Conservation (phyloP, 2,329 filamentous ascomycete genomes). For the Arthrobotrys megalospora region DNA sequence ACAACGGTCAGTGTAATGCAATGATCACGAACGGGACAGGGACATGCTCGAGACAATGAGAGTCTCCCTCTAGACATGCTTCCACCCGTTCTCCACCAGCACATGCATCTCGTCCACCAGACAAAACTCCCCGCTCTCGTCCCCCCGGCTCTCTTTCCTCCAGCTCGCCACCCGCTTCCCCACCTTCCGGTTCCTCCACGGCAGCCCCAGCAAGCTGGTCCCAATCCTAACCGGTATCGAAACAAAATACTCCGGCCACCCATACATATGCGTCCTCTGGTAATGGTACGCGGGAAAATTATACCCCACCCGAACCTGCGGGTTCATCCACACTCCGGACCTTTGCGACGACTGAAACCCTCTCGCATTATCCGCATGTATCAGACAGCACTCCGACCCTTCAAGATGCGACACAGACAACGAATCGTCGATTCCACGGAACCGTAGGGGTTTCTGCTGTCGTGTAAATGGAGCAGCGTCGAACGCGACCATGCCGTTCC, state of each 20-base stretch:
- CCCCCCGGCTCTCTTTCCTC: slow-evolving; percentile 69
- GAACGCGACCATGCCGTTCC: slow-evolving; percentile 76
- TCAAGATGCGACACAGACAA: slow-evolving; percentile 77
- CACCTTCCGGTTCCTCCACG: slow-evolving; percentile 67
- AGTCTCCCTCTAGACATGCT: slow-evolving; percentile 69
- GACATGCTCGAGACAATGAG: not conserved
- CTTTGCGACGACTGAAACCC: slow-evolving; percentile 36
- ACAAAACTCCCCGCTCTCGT: slow-evolving; percentile 67
- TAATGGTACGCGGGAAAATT: slow-evolving; percentile 72
- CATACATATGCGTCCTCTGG: slow-evolving; percentile 62
- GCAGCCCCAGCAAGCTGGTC: slow-evolving; percentile 66
- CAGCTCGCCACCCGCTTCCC: slow-evolving; percentile 68
- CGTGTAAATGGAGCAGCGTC: slow-evolving; percentile 73
- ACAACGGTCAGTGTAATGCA: too few species aligned
- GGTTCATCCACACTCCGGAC: slow-evolving; percentile 78
- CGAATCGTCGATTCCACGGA: slow-evolving; percentile 76
- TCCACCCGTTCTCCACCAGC: slow-evolving; percentile 74
- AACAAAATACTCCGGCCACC: slow-evolving; percentile 71
- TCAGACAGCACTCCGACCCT: slow-evolving; percentile 84
- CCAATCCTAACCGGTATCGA: slow-evolving; percentile 69
- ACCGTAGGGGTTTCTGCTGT: slow-evolving; percentile 70
- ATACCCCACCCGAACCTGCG: slow-evolving; percentile 79
- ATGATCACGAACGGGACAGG: not conserved
- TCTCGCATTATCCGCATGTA: slow-evolving; percentile 79
- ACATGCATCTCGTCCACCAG: slow-evolving; percentile 77